phyloP scores from a whole-genome alignment of 768 basidiomycete species.

The Pleurotus platypus region DNA sequence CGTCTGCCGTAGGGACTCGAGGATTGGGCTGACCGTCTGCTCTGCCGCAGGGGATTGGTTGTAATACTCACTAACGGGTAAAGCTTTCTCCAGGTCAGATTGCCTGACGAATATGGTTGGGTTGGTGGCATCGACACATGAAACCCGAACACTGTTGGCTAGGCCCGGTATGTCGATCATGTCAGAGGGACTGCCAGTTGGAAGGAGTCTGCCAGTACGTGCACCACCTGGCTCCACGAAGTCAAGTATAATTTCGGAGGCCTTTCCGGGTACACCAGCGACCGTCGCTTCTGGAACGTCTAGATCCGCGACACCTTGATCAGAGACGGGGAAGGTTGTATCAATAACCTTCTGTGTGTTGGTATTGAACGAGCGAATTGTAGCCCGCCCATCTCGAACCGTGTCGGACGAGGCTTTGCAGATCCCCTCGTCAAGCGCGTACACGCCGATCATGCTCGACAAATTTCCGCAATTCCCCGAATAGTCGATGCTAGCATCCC shows the following conservation, averaged over 20 bases:
- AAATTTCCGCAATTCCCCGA: slow-evolving; percentile 78
- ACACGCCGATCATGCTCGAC: slow-evolving; percentile 69
- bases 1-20: slow-evolving; percentile 52
- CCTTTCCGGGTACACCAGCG: slow-evolving; percentile 67
- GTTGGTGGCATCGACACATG: slow-evolving; percentile 72
- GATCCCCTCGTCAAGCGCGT: slow-evolving; percentile 64
- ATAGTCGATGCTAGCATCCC: slow-evolving; percentile 58
- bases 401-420: slow-evolving; percentile 24
- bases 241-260: slow-evolving; percentile 63
- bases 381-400: slow-evolving; percentile 23
- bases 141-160: slow-evolving; percentile 30
- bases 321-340: slow-evolving; percentile 61
- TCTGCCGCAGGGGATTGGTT: slow-evolving; percentile 18
- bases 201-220: slow-evolving; percentile 67
- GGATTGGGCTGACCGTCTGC: slow-evolving; percentile 21
- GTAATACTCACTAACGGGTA: slow-evolving; percentile 38
- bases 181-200: slow-evolving; percentile 51
- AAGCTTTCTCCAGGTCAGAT: slow-evolving; percentile 34
- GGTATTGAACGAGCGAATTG: slow-evolving; percentile 63
- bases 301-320: slow-evolving; percentile 34
- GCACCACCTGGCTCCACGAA: slow-evolving; percentile 68
- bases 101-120: slow-evolving; percentile 63
- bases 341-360: slow-evolving; percentile 70
- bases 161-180: slow-evolving; percentile 27
- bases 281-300: slow-evolving; percentile 48